A percentile compares a stretch with the other conserved stretches of the same genome.
These are phyloP conservation scores for Porogramme epimiltina DNA, from an alignment of 1,284 basidiomycete species.

Conservation along the genomic window DNA sequence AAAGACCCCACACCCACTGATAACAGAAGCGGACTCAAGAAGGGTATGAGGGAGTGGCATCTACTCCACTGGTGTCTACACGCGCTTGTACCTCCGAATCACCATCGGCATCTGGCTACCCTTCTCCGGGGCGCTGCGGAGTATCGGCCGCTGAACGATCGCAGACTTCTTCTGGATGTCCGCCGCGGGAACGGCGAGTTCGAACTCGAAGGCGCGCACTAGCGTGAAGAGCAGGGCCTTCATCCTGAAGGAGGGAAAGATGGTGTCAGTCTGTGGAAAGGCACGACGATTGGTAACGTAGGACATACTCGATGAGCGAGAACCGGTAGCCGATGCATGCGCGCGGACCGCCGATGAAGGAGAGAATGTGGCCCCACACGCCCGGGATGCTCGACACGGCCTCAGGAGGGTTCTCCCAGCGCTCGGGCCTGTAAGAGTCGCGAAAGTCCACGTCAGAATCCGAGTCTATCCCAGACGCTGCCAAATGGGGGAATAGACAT, in stretches of 20 bases:
- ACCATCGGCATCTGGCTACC: slow-evolving; percentile 25
- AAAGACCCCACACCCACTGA: too few species aligned
- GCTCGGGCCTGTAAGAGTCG: slow-evolving; percentile 46
- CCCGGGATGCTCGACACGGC: slow-evolving; percentile 51
- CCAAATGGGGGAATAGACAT: slow-evolving; percentile 9
- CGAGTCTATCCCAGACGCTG: neutral
- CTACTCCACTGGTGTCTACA: neutral
- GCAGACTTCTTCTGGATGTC: slow-evolving; percentile 9
- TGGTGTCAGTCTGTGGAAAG: slow-evolving; percentile 39
- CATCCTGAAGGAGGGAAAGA: slow-evolving; percentile 36
- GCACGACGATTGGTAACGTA: neutral
- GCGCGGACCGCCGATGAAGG: slow-evolving; percentile 62
- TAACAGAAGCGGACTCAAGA: too few species aligned
- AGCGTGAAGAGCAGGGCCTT: slow-evolving; percentile 60
- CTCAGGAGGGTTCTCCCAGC: slow-evolving; percentile 55
- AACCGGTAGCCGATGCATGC: slow-evolving; percentile 74
- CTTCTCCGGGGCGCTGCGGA: slow-evolving; percentile 14
- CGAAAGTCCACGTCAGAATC: neutral
- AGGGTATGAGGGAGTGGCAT: too few species aligned
- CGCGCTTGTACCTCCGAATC: slow-evolving; percentile 18
- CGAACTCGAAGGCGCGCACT: slow-evolving; percentile 57
- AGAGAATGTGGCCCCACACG: slow-evolving; percentile 57
- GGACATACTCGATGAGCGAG: slow-evolving; percentile 58
- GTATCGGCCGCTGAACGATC: slow-evolving; percentile 22
- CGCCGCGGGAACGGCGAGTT: slow-evolving; percentile 44